Base-by-base conservation (phyloP, 2,329 filamentous ascomycete species). In the Bipolaris oryzae region DNA sequence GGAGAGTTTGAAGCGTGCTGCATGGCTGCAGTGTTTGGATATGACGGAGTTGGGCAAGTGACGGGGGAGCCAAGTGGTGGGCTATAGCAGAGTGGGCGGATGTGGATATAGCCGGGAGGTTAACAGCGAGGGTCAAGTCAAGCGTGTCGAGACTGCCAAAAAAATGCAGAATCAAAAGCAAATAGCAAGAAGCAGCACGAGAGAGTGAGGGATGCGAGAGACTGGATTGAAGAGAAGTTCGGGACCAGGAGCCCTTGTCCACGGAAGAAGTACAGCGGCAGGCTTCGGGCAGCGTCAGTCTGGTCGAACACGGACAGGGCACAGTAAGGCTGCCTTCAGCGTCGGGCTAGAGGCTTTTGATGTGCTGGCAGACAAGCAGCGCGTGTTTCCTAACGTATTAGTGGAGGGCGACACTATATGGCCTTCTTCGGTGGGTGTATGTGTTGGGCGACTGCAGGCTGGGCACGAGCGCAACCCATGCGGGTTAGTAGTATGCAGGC, bases 381-480 rank as follows among this genome's bases (percentile, higher is more conserved):
- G 71, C 73, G 74, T 73, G 72, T 68, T 72, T 63, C 62, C 68
- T 58, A 66, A 70, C 66, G 68, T 66, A 72, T 75, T 75, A 72
- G 73, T 72, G 72, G 71, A 70, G 57, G 62, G 61, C 64, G 57
- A 71, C 71, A 73, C 69, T 74, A 70, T 73, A 74, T 66, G 73
- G 63, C 63, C 65, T 69, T 65, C 38, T 41, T 50, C 57, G 46
- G 57, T 60, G 57, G 64, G 61, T 64, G 64, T 66, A 72, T 67
- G 68, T 67, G 73, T 71, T 75, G 74, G 73, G 74, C 74, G 73
- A 76, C 72, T 75, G 70, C 64, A 69, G 61, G 69, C 57, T 62
- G 70, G 70, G 73, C 73, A 76, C 68, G 68, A 74, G 65, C 62
- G 56, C 66, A 70, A 38, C 68, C 67, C 60, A 65, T 73, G 68